A percentile compares a stretch with the other conserved stretches of the same genome.
Evolutionary conservation across 805 yeast species (phyloP).

Genomic region (Saccharomyces jurei): DNA sequence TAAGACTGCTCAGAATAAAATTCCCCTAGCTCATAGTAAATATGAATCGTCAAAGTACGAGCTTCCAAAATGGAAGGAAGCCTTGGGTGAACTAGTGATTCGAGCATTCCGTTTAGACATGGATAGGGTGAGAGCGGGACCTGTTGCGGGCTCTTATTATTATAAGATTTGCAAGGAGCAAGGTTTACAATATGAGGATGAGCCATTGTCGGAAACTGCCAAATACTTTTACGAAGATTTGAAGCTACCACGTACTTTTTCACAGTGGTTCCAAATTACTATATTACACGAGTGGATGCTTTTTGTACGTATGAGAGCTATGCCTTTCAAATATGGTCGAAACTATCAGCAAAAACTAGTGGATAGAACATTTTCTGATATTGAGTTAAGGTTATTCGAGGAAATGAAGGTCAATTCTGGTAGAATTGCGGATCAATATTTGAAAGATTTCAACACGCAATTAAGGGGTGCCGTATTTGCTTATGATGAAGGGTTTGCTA

Average conservation of each 20-base stretch:
- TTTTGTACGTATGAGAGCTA: slow-evolving; percentile 89
- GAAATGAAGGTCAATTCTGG: slow-evolving; percentile 81
- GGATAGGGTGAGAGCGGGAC: slow-evolving; percentile 89
- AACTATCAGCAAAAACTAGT: slow-evolving; percentile 88
- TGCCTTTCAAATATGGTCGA: slow-evolving; percentile 84
- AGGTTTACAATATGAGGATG: slow-evolving; percentile 69
- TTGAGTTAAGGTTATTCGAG: slow-evolving; percentile 75
- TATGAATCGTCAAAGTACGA: slow-evolving; percentile 33
- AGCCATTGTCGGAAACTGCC: slow-evolving; percentile 64
- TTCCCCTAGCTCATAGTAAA: slow-evolving; percentile 33
- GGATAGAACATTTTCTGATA: slow-evolving; percentile 82
- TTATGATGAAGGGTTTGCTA: slow-evolving; percentile 83
- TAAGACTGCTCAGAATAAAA: slow-evolving; percentile 8
- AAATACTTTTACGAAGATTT: slow-evolving; percentile 78
- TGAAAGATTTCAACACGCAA: slow-evolving; percentile 86
- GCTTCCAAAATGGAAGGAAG: slow-evolving; percentile 44
- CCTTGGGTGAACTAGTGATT: slow-evolving; percentile 58
- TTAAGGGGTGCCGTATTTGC: slow-evolving; percentile 82
- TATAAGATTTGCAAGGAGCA: slow-evolving; percentile 82
- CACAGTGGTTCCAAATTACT: slow-evolving; percentile 95
- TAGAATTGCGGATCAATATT: slow-evolving; percentile 72
- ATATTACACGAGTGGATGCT: slow-evolving; percentile 88
- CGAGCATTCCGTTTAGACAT: slow-evolving; percentile 65
- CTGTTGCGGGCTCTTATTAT: slow-evolving; percentile 85
- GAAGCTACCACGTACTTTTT: slow-evolving; percentile 74